These are phyloP conservation scores for Penicillium sp. DNA, from an alignment of 2,329 filamentous ascomycete species.

Conservation along the genomic window DNA sequence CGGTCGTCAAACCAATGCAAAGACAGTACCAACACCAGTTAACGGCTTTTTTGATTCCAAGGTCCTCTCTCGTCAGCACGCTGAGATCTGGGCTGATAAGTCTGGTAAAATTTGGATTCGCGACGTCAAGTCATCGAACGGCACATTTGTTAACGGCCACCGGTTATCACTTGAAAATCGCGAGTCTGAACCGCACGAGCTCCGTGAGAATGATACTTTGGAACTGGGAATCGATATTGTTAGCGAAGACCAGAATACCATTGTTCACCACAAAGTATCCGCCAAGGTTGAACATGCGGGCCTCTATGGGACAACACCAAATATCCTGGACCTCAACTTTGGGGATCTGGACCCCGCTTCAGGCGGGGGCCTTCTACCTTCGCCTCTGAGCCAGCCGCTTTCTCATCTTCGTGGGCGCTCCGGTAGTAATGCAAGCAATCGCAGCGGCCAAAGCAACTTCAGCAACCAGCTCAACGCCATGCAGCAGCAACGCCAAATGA, in stretches of 20 bases:
- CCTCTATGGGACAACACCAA: conserved; percentile 69
- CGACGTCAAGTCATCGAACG: conserved; percentile 98
- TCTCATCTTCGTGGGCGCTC: conserved; percentile 69
- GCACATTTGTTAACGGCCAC: conserved; percentile 94
- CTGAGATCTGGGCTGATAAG: conserved; percentile 89
- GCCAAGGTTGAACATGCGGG: conserved; percentile 96
- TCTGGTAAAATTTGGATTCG: conserved; percentile 90
- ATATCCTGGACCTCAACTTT: conserved; percentile 85
- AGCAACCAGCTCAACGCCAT: conserved; percentile 59
- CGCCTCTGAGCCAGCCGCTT: conserved; percentile 64
- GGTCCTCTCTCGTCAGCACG: conserved; percentile 92
- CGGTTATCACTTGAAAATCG: conserved; percentile 90
- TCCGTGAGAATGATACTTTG: conserved; percentile 86
- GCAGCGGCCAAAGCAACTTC: conserved; percentile 57
- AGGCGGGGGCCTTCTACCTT: conserved; percentile 71
- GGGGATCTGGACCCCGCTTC: conserved; percentile 81
- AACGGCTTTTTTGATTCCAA: conserved; percentile 99
- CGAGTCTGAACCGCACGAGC: conserved; percentile 92
- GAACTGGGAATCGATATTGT: conserved; percentile 98
- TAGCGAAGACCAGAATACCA: conserved; percentile 96
- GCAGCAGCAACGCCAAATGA: conserved; percentile 72
- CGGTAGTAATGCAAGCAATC: conserved; percentile 66
- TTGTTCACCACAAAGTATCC: conserved; percentile 97
- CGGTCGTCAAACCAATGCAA: conserved; percentile 94
- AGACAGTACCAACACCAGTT: conserved; percentile 83